Evolutionary conservation across 371 early-diverging fungal species (phyloP).

Genomic region (Actinomortierella ambigua): DNA sequence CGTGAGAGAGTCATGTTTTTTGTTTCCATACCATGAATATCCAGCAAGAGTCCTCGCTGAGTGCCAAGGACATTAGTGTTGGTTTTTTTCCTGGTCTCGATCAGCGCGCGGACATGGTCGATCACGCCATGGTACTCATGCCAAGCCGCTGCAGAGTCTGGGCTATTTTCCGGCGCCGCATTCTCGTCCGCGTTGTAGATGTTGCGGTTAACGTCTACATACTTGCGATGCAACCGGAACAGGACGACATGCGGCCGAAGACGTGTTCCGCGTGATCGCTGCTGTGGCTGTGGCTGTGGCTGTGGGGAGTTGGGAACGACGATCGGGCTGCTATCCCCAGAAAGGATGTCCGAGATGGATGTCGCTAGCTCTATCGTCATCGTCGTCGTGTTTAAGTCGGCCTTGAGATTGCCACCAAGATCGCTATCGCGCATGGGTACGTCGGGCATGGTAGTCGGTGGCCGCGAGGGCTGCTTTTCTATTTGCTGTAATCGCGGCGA

Average conservation of each 20-base stretch:
- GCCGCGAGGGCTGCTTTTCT: slow-evolving; percentile 4
- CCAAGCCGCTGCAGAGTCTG: slow-evolving; percentile 29
- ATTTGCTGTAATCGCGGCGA: not conserved
- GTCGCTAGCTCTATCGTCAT: slow-evolving; percentile 30
- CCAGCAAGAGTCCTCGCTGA: slow-evolving; percentile 25
- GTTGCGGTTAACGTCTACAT: slow-evolving; percentile 40
- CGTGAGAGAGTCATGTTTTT: no score
- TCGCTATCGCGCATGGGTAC: slow-evolving; percentile 26
- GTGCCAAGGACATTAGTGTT: not conserved
- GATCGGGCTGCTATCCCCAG: not conserved
- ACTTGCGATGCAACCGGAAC: slow-evolving; percentile 18
- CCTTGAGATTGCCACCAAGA: slow-evolving; percentile 25
- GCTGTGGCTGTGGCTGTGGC: not conserved
- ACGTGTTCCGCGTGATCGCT: not conserved
- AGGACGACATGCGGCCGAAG: slow-evolving; percentile 28
- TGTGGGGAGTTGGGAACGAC: not conserved
- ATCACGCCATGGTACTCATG: slow-evolving; percentile 36
- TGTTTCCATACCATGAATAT: slow-evolving; percentile 39
- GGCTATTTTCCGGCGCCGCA: slow-evolving; percentile 24
- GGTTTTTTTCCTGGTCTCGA: not conserved
- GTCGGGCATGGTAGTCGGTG: slow-evolving; percentile 4
- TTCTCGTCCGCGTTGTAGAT: slow-evolving; percentile 15
- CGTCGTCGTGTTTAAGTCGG: slow-evolving; percentile 31
- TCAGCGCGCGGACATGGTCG: slow-evolving; percentile 26
- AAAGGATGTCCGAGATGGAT: slow-evolving; percentile 22